Evolutionary conservation across 192 early-diverging fungal genomes (phyloP).

Genomic region (Ambispora gerdemannii): DNA sequence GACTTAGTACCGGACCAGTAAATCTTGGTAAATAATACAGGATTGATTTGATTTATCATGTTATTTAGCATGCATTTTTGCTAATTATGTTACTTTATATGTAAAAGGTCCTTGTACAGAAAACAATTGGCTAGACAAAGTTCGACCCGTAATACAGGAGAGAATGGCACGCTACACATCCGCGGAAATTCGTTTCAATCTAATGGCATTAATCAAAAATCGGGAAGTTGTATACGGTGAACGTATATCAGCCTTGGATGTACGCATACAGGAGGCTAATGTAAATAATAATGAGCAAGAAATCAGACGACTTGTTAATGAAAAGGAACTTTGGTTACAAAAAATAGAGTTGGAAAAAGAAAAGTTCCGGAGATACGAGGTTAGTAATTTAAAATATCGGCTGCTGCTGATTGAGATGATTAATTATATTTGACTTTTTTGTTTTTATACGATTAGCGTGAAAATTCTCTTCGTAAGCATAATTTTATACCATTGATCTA

Average conservation of each 20-base stretch:
- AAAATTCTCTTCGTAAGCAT: slow-evolving; percentile 68
- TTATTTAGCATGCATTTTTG: not conserved
- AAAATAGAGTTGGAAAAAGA: slow-evolving; percentile 57
- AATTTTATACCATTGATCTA: slow-evolving; percentile 78
- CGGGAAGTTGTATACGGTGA: slow-evolving; percentile 54
- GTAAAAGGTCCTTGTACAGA: slow-evolving; percentile 56
- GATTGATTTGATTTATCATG: too few species aligned
- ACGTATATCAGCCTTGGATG: slow-evolving; percentile 47
- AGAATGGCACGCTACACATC: slow-evolving; percentile 62
- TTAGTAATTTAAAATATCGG: slow-evolving; percentile 23
- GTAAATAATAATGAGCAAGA: slow-evolving; percentile 37
- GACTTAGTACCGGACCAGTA: slow-evolving; percentile 63
- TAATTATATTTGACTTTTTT: not conserved
- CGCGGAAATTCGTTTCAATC: slow-evolving; percentile 71
- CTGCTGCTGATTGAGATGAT: not conserved
- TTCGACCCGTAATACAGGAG: slow-evolving; percentile 61
- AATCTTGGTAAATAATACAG: slow-evolving; percentile 45
- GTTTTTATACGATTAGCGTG: slow-evolving; percentile 41
- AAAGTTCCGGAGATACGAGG: slow-evolving; percentile 57
- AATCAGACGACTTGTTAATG: slow-evolving; percentile 46
- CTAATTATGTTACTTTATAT: slow-evolving; percentile 15
- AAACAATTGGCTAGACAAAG: slow-evolving; percentile 63
- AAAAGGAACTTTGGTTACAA: slow-evolving; percentile 50
- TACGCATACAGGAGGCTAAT: slow-evolving; percentile 46
- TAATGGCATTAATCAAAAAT: slow-evolving; percentile 75